Base-by-base conservation (phyloP, 2,329 filamentous ascomycete species). In the Sporothrix pseudoabietina region DNA sequence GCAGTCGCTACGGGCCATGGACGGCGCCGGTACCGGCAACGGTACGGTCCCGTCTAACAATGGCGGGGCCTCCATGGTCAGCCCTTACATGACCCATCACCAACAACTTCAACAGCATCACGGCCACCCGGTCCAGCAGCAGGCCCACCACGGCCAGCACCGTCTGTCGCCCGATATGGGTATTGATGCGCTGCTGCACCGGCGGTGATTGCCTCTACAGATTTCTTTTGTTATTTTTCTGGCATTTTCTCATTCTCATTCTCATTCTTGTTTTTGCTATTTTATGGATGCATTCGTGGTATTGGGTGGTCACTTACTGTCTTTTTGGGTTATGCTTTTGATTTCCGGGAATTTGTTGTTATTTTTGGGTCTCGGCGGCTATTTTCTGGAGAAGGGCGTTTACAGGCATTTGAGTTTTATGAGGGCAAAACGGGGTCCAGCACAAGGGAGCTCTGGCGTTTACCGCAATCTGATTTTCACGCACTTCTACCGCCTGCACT, bases 51-150 rank as follows among this genome's bases (percentile, higher is more conserved):
- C 61, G n/a, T 47, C 61, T 2, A 30, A 30, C 19, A n/a, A 26
- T 9, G 19, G 16, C 47, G 47, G 66, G 16, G 66, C 69, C 1
- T 39, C 70, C 72, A 74, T 72, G 72, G 81, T 80, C 39, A 86
- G 85, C 73, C 84, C 85, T 3, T 87, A 87, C 73, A 78, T 87
- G 80, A 81, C 79, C 68, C 81, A 83, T 73, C 87, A 89, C 72
- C 90, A 87, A 76, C 82, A 91, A 35, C 87, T 90, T 76, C 88
- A 90, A 80, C 88, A 87, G 78, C 80, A 89, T 65, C 86, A 90
- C 32, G 26, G 30, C 75, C 69, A 49, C 12, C 63, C 80, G 82
- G 9, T 83, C 84, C 71, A 72, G 10, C 86, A 89, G 76, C 87
- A 90, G 59, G 79, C 83, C 65, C 87, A 89, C 49, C 79, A 84